phyloP scores from a whole-genome alignment of 768 basidiomycete species.

The Hypsizygus marmoreus region DNA sequence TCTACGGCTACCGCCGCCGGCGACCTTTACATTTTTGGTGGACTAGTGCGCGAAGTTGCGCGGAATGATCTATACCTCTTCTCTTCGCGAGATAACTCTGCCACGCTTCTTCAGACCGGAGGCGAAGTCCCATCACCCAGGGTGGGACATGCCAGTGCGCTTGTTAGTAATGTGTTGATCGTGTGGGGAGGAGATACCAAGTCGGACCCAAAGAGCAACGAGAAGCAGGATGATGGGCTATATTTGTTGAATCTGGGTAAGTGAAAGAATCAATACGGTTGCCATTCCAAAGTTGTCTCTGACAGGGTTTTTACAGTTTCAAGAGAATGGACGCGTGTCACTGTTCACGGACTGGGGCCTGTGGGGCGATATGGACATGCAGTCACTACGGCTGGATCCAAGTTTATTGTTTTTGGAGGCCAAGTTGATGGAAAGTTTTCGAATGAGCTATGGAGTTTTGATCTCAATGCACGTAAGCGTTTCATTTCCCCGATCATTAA shows the following conservation, averaged over 20 bases:
- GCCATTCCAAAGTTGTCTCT: slow-evolving; percentile 1
- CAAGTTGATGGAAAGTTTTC: slow-evolving; percentile 93
- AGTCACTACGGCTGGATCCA: slow-evolving; percentile 85
- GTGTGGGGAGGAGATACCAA: slow-evolving; percentile 99
- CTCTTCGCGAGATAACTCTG: slow-evolving; percentile 71
- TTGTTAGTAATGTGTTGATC: slow-evolving; percentile 91
- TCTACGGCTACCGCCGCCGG: slow-evolving; percentile 74
- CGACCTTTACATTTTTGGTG: slow-evolving; percentile 94
- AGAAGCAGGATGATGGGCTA: slow-evolving; percentile 86
- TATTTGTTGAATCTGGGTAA: slow-evolving; percentile 93
- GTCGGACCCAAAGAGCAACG: slow-evolving; percentile 63
- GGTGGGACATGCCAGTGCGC: slow-evolving; percentile 94
- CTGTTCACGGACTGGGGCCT: slow-evolving; percentile 73
- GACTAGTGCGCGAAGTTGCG: slow-evolving; percentile 86
- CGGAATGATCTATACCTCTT: slow-evolving; percentile 94
- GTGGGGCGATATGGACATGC: slow-evolving; percentile 93
- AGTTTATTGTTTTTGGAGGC: slow-evolving; percentile 95
- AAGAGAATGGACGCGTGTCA: slow-evolving; percentile 92
- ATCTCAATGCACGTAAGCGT: slow-evolving; percentile 83
- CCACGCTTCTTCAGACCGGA: slow-evolving; percentile 78
- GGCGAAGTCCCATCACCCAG: slow-evolving; percentile 87
- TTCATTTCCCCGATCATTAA: slow-evolving; percentile 2
- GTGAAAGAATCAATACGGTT: no score
- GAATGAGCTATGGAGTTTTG: slow-evolving; percentile 94
- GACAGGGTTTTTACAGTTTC: slow-evolving; percentile 55